Percentiles rank a stretch among this genome's conserved stretches.
phyloP scores from a whole-genome alignment of 2,329 filamentous ascomycete species.

The Fusarium nurragi region DNA sequence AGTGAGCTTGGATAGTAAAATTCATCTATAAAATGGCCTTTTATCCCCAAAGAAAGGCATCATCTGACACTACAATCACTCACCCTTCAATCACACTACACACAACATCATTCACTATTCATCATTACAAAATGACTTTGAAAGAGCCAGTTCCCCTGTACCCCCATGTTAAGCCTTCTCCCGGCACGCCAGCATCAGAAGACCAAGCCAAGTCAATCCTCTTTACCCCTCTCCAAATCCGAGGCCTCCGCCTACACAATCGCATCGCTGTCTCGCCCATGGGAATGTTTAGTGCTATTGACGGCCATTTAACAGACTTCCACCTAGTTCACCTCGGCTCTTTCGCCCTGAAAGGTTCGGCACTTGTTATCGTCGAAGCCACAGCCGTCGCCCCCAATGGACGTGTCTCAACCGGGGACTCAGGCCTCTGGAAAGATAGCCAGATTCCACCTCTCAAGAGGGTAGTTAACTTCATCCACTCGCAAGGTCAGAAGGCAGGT shows the following conservation, averaged over 20 bases:
- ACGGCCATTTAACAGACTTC: not conserved
- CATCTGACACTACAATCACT: not conserved
- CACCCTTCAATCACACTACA: accelerated
- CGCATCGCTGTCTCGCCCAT: not conserved
- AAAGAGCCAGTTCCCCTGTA: not conserved
- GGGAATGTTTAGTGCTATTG: not conserved
- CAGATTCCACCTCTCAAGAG: not conserved
- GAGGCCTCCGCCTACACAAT: not conserved
- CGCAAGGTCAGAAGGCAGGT: not conserved
- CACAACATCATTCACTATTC: not conserved
- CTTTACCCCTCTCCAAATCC: not conserved
- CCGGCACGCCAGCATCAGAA: accelerated
- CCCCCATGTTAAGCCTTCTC: accelerated
- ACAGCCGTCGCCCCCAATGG: not conserved
- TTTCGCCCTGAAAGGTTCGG: not conserved
- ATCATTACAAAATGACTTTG: not conserved
- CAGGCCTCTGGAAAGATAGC: not conserved
- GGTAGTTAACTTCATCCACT: not conserved
- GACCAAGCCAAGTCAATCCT: not conserved
- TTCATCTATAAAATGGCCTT: not conserved
- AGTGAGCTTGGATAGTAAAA: not conserved
- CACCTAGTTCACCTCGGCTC: not conserved
- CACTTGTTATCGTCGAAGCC: not conserved
- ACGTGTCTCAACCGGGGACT: not conserved
- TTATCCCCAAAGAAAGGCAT: not conserved